Conservation (phyloP, 225 moss, liverwort and hornwort species). For the Polytrichum formosum region DNA sequence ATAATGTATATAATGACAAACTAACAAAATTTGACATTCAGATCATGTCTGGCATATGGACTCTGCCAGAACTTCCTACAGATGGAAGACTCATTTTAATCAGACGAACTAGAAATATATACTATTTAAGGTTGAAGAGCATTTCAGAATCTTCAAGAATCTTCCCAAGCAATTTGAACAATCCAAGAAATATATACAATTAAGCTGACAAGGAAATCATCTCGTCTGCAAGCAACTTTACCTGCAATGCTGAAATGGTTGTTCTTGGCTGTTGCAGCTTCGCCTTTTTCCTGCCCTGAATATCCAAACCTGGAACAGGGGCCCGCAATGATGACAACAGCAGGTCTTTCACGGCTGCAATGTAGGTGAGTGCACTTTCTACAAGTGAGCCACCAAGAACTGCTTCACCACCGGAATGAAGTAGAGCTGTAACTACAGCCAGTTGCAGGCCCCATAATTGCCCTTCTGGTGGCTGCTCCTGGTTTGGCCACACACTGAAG, state of each 20-base stretch:
- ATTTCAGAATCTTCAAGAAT: no score
- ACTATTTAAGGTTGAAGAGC: no score
- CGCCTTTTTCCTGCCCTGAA: constrained; percentile 82
- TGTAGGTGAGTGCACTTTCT: constrained; percentile 67
- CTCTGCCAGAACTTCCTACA: no score
- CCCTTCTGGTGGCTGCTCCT: constrained; percentile 65
- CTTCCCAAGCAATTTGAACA: no score
- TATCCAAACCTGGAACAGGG: constrained; percentile 67
- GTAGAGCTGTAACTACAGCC: constrained; percentile 71
- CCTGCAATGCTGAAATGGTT: constrained; percentile 69
- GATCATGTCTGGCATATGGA: no score
- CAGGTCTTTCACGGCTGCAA: constrained; percentile 69
- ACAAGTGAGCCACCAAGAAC: constrained; percentile 69
- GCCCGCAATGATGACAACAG: constrained; percentile 74
- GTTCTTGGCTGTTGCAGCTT: constrained; percentile 85
- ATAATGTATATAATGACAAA: no score
- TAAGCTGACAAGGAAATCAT: no score
- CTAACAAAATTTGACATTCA: no score
- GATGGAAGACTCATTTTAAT: no score
- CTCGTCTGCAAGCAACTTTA: neutral
- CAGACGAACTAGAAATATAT: no score
- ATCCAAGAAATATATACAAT: no score
- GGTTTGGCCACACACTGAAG: constrained; percentile 76
- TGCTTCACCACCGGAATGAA: constrained; percentile 78
- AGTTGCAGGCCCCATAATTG: constrained; percentile 78